Conservation (phyloP, 345 rosid species). For the Arabis hirsuta region DNA sequence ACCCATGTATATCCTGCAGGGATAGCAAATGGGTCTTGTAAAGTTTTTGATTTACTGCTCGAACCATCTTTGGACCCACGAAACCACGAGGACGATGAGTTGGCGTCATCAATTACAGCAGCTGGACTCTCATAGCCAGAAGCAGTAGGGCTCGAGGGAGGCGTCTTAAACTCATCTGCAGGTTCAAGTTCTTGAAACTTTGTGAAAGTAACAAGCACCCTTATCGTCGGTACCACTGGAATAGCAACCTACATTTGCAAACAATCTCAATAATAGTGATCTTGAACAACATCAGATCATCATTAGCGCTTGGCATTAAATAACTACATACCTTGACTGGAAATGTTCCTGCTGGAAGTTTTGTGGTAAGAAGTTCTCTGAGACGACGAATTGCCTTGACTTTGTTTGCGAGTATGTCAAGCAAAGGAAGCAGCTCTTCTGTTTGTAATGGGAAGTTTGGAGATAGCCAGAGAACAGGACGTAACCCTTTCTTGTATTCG, state of each 20-base stretch:
- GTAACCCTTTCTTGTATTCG: conserved; percentile 89
- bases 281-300: neutral
- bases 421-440: conserved; percentile 93
- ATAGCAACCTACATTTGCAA: conserved; percentile 79
- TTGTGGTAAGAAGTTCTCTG: conserved; percentile 92
- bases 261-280: neutral
- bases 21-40: conserved; percentile 78
- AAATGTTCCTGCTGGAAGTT: conserved; percentile 91
- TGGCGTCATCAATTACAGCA: conserved; percentile 44
- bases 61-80: conserved; percentile 64
- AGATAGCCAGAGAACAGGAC: conserved; percentile 96
- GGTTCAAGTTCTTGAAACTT: conserved; percentile 91
- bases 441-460: conserved; percentile 84
- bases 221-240: conserved; percentile 94
- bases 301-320: neutral
- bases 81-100: conserved; percentile 87
- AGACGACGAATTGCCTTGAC: conserved; percentile 97
- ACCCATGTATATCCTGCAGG: conserved; percentile 84
- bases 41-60: conserved; percentile 60
- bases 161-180: conserved; percentile 82
- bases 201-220: conserved; percentile 84
- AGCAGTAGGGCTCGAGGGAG: conserved; percentile 82
- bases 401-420: conserved; percentile 96
- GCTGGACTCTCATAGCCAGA: conserved; percentile 72
- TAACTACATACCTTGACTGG: conserved; percentile 78